These are phyloP conservation scores for Penstemon eatonii DNA, from an alignment of 257 asterid genomes.

Conservation along the genomic window DNA sequence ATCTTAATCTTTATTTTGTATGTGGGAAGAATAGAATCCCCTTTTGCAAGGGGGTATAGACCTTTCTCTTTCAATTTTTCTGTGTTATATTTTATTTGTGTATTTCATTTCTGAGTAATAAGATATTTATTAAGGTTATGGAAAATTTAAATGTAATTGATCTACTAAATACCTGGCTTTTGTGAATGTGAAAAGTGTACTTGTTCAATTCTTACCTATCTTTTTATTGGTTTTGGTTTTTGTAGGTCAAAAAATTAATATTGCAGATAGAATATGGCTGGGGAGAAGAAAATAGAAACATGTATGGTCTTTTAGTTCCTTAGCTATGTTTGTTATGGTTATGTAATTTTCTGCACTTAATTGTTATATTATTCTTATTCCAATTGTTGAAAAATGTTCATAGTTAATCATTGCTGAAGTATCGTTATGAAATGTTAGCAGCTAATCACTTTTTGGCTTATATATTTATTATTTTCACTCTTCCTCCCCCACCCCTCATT, in stretches of 20 bases:
- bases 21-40: conserved; percentile 33
- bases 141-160: conserved; percentile 11
- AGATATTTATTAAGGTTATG: conserved; percentile 19
- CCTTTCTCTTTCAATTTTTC: not conserved
- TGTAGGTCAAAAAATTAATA: conserved; percentile 35
- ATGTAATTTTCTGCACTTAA: not conserved
- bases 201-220: conserved; percentile 17
- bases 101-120: conserved; percentile 9
- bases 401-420: not conserved
- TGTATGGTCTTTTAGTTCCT: conserved; percentile 34
- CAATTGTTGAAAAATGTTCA: not conserved
- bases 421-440: no score
- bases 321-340: not conserved
- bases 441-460: not conserved
- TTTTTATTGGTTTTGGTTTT: conserved; percentile 13
- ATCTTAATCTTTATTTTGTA: conserved; percentile 28
- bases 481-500: not conserved
- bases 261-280: conserved; percentile 52
- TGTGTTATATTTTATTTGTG: not conserved
- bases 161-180: not conserved
- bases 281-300: conserved; percentile 54
- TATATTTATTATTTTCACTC: no score
- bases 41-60: conserved; percentile 34
- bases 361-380: no score
- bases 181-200: conserved; percentile 3